Base-by-base conservation (phyloP, 768 basidiomycete species). In the Rhodotorula sphaerocarpa region DNA sequence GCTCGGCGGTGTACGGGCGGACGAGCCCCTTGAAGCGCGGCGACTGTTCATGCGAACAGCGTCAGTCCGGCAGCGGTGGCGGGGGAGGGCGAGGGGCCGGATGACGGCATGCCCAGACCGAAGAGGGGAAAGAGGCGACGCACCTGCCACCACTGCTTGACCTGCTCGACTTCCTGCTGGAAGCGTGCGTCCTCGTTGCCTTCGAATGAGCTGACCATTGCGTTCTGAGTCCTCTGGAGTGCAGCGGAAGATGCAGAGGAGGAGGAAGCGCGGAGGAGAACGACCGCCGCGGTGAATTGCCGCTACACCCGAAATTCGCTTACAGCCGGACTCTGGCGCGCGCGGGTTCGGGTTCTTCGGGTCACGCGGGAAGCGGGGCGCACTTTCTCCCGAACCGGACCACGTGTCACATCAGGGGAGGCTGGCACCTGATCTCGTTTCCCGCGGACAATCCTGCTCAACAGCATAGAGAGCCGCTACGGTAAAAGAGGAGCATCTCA, bases 101-200 rank as follows among this genome's bases (percentile, higher is more conserved):
- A 25, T 12, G 11, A n/a, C 34, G 42, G 44, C 41, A 28, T 41
- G 20, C 45, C 20, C 48, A 23, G 7, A 45, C 31, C 27, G 7
- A 3, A 5, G 21, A 15, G 21, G 5, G 25, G 15, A 3, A 1
- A 45, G 33, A 27, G 9, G 34, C 3, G 23, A 12, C 79, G 55
- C 69, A 90, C 92, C 84, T 88, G 88, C 84, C 87, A 95, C 88
- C 91, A 96, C 60, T 82, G 78, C 77, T 95, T 86, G 69, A 95
- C 85, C 70, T 86, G 77, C 33, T 83, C 83, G 59, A 95, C 88
- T 76, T 99, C 88, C 41, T 82, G 79, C 45, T 82, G 80, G 77
- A 93, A 93, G 58, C 77, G 79, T 51, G 80, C 79, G 76, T 76
- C 73, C 69, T 79, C 79, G 18, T 53, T 52, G 5, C 63, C 44